Conservation (phyloP, 164 flowering plant genomes). For the Annona squamosa region DNA sequence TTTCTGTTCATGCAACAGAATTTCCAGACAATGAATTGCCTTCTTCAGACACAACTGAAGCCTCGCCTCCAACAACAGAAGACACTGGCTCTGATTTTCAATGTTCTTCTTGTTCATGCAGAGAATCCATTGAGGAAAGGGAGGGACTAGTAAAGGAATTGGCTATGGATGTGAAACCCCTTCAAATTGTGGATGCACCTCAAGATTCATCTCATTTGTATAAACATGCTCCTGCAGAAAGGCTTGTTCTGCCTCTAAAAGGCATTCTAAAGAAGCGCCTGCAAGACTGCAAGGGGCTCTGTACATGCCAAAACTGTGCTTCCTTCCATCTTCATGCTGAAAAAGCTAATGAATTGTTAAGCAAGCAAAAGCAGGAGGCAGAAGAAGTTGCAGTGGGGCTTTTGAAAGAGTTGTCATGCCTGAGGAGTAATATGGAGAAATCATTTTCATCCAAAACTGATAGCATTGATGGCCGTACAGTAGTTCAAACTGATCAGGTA, state of each 20-base stretch:
- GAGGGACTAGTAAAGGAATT: background rate
- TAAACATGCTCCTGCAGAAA: constrained; percentile 2
- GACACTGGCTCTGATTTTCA: background rate
- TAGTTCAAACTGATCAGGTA: constrained; percentile 31
- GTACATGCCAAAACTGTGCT: constrained; percentile 53
- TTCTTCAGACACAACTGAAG: background rate
- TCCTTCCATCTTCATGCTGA: constrained; percentile 68
- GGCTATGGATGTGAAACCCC: constrained; percentile 10
- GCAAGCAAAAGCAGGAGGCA: constrained; percentile 63
- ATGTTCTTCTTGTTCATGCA: constrained; percentile 3
- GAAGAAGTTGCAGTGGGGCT: constrained; percentile 49
- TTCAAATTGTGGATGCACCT: constrained; percentile 6
- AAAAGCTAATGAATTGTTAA: constrained; percentile 64
- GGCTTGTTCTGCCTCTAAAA: constrained; percentile 16
- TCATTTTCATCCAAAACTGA: constrained; percentile 6
- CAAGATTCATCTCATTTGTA: constrained; percentile 11
- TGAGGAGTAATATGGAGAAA: constrained; percentile 44
- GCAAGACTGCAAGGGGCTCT: constrained; percentile 54
- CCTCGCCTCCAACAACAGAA: constrained; percentile 11
- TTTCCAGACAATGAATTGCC: background rate
- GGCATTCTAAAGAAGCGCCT: constrained; percentile 60
- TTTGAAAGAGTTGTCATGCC: constrained; percentile 40
- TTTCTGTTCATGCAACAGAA: constrained; percentile 3
- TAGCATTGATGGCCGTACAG: constrained; percentile 10
- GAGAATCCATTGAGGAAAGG: constrained; percentile 8